Evolutionary conservation across 352 stramenopile genomes (phyloP).

Genomic region (Lagenidium sp.): DNA sequence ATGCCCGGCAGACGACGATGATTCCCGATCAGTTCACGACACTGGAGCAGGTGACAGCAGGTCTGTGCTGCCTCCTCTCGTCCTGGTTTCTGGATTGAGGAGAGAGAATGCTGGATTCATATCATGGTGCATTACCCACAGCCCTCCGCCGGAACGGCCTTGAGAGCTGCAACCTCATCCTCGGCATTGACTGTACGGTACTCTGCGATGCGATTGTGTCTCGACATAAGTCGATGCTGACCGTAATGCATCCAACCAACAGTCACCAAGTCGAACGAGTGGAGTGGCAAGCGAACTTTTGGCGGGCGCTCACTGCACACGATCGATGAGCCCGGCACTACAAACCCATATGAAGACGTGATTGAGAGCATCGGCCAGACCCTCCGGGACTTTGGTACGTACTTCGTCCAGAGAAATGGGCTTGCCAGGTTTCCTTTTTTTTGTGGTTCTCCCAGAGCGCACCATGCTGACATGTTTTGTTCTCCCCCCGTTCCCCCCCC

Average conservation of each 20-base stretch:
- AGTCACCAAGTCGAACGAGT: conserved; percentile 89
- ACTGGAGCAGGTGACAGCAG: conserved; percentile 50
- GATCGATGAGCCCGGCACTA: conserved; percentile 27
- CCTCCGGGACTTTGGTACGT: conserved; percentile 60
- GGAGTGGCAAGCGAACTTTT: conserved; percentile 82
- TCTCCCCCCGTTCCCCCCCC: neutral
- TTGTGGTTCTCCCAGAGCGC: neutral
- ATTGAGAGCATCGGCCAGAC: conserved; percentile 75
- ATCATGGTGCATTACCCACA: neutral
- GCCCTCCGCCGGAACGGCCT: conserved; percentile 66
- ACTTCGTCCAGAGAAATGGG: neutral
- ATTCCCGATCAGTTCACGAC: conserved; percentile 65
- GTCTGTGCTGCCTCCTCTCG: conserved; percentile 9
- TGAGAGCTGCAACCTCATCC: conserved; percentile 80
- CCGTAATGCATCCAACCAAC: no score
- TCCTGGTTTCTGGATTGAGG: no score
- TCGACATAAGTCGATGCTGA: no score
- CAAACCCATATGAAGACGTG: conserved; percentile 81
- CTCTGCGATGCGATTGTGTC: neutral
- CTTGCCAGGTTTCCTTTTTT: neutral
- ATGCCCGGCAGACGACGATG: conserved; percentile 28
- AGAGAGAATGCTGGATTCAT: no score
- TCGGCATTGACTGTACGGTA: conserved; percentile 79
- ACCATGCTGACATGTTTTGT: neutral
- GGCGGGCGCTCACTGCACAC: conserved; percentile 54